phyloP scores from a whole-genome alignment of 2,329 filamentous ascomycete genomes.

The Tolypocladium sp. region DNA sequence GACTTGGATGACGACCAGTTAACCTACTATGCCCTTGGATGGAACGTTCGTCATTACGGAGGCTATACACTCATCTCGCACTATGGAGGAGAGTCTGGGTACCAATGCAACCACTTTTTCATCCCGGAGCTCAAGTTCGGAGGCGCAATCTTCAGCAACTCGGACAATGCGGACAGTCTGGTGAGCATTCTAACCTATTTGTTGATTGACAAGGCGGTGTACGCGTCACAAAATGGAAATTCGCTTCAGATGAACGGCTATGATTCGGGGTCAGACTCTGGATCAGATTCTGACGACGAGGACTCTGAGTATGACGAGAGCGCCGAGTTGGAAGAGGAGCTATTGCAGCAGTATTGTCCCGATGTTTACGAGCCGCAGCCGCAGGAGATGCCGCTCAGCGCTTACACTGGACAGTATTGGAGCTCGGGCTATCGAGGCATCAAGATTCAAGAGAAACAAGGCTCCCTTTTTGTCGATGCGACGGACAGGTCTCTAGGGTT shows the following conservation, averaged over 20 bases:
- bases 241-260: background rate
- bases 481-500: conserved; percentile 17
- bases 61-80: conserved; percentile 13
- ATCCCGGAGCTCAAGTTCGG: conserved; percentile 16
- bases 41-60: conserved; percentile 13
- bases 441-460: conserved; percentile 9
- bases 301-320: background rate
- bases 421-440: conserved; percentile 15
- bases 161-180: conserved; percentile 8
- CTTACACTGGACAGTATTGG: conserved; percentile 13
- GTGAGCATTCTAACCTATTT: conserved; percentile 10
- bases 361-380: background rate
- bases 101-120: conserved; percentile 14
- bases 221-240: background rate
- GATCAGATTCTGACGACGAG: background rate
- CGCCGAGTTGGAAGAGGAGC: conserved; percentile 1
- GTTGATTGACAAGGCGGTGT: conserved; percentile 9
- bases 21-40: conserved; percentile 13
- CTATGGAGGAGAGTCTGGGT: conserved; percentile 15
- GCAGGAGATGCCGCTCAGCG: conserved; percentile 3
- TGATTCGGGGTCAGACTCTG: background rate
- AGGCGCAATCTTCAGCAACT: conserved; percentile 14
- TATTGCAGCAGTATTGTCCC: conserved; percentile 3
- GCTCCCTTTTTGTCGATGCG: conserved; percentile 13
- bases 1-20: background rate